Evolutionary conservation across 495 filamentous ascomycete genomes (phyloP), one percentile per base, ranked within the genome.

Genomic region (Neurospora sp.): DNA sequence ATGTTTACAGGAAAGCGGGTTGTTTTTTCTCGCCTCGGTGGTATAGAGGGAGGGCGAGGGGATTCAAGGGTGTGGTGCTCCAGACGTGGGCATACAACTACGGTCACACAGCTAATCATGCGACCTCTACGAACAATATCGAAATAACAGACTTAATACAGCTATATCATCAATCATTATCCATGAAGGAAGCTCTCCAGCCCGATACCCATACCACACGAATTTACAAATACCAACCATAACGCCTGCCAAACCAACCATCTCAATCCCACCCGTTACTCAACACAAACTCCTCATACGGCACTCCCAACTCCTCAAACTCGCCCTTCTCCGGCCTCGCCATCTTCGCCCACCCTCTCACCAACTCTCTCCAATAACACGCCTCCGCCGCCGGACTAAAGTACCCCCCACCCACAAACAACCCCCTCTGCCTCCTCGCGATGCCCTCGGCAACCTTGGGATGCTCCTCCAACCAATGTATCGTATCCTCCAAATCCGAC

Each of bases 341-440:
- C n/a, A 86, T 79, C 39, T 75, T 71, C 39, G 78, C 79, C 87
- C 87, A 88, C 0, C 82, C 84, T 72, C 82, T 79, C 42, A 88
- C 76, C 75, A 87, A 39, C 4, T 79, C 81, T 8, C 87, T 81
- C 87, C 87, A 88, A 77, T 88, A 88, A 74, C 87, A 88, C 54
- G 77, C 77, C 75, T 88, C 87, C 18, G 86, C 84, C 39, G 86
- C 86, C 35, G 81, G 80, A 69, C 81, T 85, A 70, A 88, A 79
- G 75, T 87, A 88, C 20, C 86, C 85, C 0, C 78, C 81, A 37
- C 77, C 82, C 4, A 81, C 77, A 74, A 86, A 85, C 38, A 83
- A 71, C 23, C 83, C 82, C 44, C 85, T 77, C 79, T 87, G 85
- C 35, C 84, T 78, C 39, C 76, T 69, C n/a, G 86, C 87, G 72